Conservation (phyloP, 2,329 filamentous ascomycete species). For the Ciborinia camelliae region DNA sequence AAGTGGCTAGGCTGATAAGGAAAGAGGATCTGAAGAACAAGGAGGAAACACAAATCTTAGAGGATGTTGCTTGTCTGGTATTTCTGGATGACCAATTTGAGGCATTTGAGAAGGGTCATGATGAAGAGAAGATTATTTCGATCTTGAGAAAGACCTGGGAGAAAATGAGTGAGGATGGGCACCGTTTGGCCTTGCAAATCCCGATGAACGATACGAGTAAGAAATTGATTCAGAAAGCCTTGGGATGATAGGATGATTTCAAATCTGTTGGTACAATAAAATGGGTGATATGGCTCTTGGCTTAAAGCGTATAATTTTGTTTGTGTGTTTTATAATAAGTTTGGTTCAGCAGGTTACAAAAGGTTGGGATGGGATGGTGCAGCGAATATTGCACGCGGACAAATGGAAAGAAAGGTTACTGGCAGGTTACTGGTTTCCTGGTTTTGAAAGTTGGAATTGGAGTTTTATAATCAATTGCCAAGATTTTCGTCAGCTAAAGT, state of each 20-base stretch:
- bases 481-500: too few species aligned
- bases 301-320: neutral
- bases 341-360: neutral
- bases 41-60: constrained; percentile 69
- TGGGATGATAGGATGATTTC: constrained; percentile 48
- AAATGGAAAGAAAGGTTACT: neutral
- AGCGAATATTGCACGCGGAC: neutral
- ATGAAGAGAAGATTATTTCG: constrained; percentile 72
- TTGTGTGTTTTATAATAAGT: neutral
- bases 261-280: constrained; percentile 8
- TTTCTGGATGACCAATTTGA: constrained; percentile 87
- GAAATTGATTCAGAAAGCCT: constrained; percentile 60
- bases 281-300: neutral
- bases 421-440: neutral
- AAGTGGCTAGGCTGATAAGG: constrained; percentile 68
- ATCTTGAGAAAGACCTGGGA: constrained; percentile 73
- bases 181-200: constrained; percentile 63
- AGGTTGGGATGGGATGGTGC: neutral
- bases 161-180: constrained; percentile 66
- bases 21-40: constrained; percentile 70
- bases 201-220: constrained; percentile 60
- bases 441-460: neutral
- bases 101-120: constrained; percentile 70
- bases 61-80: constrained; percentile 83
- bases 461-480: neutral